phyloP scores from a whole-genome alignment of 1,139 yeast genomes.

The Kazachstania sp. region DNA sequence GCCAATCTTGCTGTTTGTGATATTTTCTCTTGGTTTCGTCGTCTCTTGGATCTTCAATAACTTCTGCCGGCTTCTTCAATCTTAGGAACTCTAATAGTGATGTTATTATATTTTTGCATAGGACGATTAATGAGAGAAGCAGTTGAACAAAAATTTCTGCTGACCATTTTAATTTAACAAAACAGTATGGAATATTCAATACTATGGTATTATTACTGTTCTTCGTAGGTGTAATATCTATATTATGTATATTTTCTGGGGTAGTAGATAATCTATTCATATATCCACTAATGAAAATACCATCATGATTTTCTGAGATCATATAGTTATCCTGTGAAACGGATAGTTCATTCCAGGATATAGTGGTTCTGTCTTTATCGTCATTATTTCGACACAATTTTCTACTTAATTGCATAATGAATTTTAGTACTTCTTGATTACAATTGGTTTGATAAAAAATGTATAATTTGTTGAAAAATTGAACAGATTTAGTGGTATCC shows the following conservation, averaged over 20 bases:
- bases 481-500: background rate
- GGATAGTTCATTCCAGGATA: background rate
- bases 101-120: too few relatives aligned
- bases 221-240: background rate
- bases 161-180: background rate
- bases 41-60: background rate
- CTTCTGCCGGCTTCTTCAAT: background rate
- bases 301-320: background rate
- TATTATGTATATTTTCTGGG: constrained; percentile 6
- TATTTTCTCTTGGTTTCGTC: too few relatives aligned
- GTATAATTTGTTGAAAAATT: background rate
- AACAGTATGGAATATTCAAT: background rate
- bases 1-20: background rate
- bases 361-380: background rate
- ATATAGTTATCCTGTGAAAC: background rate
- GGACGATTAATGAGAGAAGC: background rate
- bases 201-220: background rate
- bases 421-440: background rate
- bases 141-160: background rate
- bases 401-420: background rate
- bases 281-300: constrained; percentile 12
- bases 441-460: background rate
- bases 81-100: background rate
- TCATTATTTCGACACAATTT: background rate
- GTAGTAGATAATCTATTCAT: constrained; percentile 8